Conservation (phyloP, 2,329 filamentous ascomycete species). For the Pezicula neosporulosa region DNA sequence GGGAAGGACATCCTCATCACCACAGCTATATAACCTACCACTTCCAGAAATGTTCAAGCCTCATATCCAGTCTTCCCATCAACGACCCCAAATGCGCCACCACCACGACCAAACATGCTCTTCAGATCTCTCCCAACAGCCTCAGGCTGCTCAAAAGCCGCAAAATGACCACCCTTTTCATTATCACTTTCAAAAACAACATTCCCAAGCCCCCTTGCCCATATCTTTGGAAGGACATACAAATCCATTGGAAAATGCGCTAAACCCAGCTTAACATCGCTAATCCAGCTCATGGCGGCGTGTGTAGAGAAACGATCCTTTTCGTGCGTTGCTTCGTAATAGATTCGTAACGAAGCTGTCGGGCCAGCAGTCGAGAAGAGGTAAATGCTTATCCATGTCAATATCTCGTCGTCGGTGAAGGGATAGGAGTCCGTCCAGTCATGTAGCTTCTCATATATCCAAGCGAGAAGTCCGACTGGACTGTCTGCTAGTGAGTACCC, state of each 20-base stretch:
- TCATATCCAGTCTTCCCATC: constrained; percentile 2
- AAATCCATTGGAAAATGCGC: constrained; percentile 58
- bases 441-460: constrained; percentile 79
- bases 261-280: constrained; percentile 46
- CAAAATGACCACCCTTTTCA: constrained; percentile 45
- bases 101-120: constrained; percentile 51
- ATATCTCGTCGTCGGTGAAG: constrained; percentile 74
- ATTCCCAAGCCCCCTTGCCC: constrained; percentile 51
- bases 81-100: constrained; percentile 34
- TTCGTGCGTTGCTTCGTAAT: constrained; percentile 61
- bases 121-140: constrained; percentile 47
- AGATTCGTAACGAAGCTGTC: constrained; percentile 63
- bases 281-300: constrained; percentile 1
- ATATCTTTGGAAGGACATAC: constrained; percentile 47
- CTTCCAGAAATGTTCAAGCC: too few species aligned
- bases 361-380: constrained; percentile 68
- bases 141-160: constrained; percentile 54
- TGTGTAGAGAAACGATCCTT: constrained; percentile 3
- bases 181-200: constrained; percentile 50
- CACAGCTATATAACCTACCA: too few species aligned
- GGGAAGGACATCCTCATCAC: too few species aligned
- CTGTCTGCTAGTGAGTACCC: constrained; percentile 67
- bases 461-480: constrained; percentile 67
- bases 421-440: constrained; percentile 71
- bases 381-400: constrained; percentile 74